Conservation (phyloP, 2,329 filamentous ascomycete genomes). For the Neofusicoccum sp. region DNA sequence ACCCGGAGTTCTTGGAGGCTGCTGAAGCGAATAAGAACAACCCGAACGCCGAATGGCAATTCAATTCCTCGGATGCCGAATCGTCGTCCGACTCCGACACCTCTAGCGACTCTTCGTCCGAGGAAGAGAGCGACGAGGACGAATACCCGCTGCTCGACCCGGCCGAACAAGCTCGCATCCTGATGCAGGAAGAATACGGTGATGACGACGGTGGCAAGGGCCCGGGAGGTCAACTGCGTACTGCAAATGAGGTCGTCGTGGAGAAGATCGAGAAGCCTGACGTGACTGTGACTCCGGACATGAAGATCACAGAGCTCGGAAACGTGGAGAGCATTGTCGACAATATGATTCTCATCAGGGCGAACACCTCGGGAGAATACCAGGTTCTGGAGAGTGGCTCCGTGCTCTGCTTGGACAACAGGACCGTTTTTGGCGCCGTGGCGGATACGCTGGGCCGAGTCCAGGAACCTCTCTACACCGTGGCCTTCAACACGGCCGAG, state of each 20-base stretch:
- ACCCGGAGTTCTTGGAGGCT: constrained; percentile 48
- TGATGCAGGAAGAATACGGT: constrained; percentile 76
- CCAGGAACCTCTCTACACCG: constrained; percentile 81
- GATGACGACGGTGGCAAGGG: constrained; percentile 78
- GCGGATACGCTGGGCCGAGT: constrained; percentile 85
- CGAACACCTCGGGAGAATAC: constrained; percentile 76
- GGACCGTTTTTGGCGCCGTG: constrained; percentile 78
- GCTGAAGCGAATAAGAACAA: constrained; percentile 50
- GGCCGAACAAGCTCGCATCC: constrained; percentile 78
- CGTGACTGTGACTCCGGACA: constrained; percentile 74
- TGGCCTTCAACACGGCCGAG: constrained; percentile 70
- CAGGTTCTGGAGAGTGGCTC: constrained; percentile 84
- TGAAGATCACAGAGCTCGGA: constrained; percentile 76
- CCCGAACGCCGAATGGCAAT: constrained; percentile 78
- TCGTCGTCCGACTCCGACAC: constrained; percentile 56
- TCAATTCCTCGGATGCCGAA: constrained; percentile 63
- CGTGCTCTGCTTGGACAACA: constrained; percentile 75
- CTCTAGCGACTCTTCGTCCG: constrained; percentile 54
- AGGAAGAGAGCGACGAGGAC: constrained; percentile 61
- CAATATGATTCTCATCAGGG: constrained; percentile 76
- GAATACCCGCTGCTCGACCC: constrained; percentile 67
- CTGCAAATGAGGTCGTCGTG: constrained; percentile 75
- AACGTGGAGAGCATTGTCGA: constrained; percentile 76
- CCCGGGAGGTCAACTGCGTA: constrained; percentile 64
- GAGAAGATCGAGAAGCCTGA: constrained; percentile 65